These are phyloP conservation scores for Mycena rosella DNA, from an alignment of 768 basidiomycete genomes.

Conservation along the genomic window DNA sequence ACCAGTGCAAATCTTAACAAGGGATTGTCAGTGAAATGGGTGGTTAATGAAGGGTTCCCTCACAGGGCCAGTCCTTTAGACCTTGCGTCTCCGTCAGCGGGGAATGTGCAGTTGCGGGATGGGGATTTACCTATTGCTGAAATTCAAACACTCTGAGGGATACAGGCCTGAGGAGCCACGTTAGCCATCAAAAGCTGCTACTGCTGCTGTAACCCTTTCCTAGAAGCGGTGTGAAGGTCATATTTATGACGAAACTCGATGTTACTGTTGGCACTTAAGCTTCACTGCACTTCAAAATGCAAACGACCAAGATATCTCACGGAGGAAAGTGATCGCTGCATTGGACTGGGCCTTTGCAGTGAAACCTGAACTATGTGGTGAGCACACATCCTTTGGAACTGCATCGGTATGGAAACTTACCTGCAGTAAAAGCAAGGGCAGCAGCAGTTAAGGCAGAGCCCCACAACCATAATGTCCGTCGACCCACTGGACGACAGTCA, in stretches of 20 bases:
- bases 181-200: background rate
- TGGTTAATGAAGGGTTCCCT: background rate
- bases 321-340: conserved; percentile 59
- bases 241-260: conserved; percentile 11
- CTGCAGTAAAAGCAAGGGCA: conserved; percentile 57
- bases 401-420: conserved; percentile 32
- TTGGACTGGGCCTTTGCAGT: conserved; percentile 56
- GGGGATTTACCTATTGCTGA: background rate
- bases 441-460: conserved; percentile 54
- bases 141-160: conserved; percentile 25
- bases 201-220: background rate
- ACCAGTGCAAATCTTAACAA: conserved; percentile 12
- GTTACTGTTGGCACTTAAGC: background rate
- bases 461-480: conserved; percentile 61
- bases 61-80: conserved; percentile 27
- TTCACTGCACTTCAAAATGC: background rate
- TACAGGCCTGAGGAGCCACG: conserved; percentile 20
- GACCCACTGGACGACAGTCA: conserved; percentile 47
- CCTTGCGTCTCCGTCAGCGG: background rate
- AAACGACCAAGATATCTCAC: conserved; percentile 39
- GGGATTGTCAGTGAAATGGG: background rate
- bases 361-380: conserved; percentile 43
- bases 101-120: too few species aligned
- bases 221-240: conserved; percentile 31
- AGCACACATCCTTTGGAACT: too few species aligned